Conservation (phyloP, 169 alveolate genomes). For the Ichthyophthirius multifiliis region DNA sequence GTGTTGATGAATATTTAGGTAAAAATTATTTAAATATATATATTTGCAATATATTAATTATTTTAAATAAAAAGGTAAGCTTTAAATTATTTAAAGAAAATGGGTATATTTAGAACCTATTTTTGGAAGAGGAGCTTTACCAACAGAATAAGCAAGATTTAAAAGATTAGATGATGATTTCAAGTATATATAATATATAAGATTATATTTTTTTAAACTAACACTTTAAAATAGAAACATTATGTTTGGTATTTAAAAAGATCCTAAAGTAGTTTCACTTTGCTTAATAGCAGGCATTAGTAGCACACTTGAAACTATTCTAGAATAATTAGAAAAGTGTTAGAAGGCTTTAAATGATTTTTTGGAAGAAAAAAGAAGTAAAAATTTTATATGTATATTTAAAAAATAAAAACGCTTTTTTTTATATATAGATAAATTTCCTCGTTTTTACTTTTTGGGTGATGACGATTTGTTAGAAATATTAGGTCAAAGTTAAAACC, state of each 20-base stretch:
- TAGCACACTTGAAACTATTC: conserved; percentile 81
- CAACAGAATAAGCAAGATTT: conserved; percentile 90
- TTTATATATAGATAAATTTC: no score
- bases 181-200: not conserved
- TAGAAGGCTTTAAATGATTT: conserved; percentile 91
- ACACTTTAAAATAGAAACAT: conserved; percentile 52
- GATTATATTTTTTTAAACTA: not conserved
- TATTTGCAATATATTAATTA: no score
- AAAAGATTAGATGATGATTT: conserved; percentile 87
- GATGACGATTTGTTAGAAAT: conserved; percentile 94
- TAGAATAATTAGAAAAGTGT: conserved; percentile 89
- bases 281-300: conserved; percentile 80
- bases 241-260: conserved; percentile 82
- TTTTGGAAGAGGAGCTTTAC: conserved; percentile 92
- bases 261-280: conserved; percentile 82
- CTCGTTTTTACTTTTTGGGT: conserved; percentile 93
- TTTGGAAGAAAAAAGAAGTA: conserved; percentile 90
- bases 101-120: conserved; percentile 94
- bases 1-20: conserved; percentile 83
- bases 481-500: conserved; percentile 88
- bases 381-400: no score
- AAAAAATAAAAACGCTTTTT: no score
- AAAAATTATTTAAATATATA: no score
- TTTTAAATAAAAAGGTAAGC: no score
- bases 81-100: conserved; percentile 89